These are phyloP conservation scores for Volvox africanus DNA, from an alignment of 139 green algal species.

Conservation along the genomic window DNA sequence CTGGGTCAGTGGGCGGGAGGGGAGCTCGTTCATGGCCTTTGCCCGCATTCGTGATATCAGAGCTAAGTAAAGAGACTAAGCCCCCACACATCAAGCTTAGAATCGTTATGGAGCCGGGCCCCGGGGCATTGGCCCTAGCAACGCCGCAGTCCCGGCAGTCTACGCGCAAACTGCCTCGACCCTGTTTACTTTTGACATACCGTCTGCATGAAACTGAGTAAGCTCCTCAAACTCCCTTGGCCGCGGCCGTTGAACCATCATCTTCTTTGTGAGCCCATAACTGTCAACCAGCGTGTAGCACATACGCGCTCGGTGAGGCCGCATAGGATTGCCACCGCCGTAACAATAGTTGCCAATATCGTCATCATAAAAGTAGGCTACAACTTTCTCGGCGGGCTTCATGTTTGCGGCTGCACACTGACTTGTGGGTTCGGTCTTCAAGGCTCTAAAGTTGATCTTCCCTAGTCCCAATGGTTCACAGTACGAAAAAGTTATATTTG, in stretches of 20 bases:
- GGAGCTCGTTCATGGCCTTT: neutral
- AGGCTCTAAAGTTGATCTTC: no score
- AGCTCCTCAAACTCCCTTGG: slow-evolving; percentile 78
- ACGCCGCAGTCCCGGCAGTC: slow-evolving; percentile 35
- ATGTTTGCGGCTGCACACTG: slow-evolving; percentile 23
- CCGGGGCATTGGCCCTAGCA: slow-evolving; percentile 22
- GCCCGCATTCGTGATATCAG: neutral
- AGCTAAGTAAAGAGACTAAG: neutral
- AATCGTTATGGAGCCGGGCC: neutral
- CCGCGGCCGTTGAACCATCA: slow-evolving; percentile 85
- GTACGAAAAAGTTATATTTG: no score
- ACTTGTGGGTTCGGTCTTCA: neutral
- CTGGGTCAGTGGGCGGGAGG: slow-evolving; percentile 62
- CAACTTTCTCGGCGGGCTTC: slow-evolving; percentile 55
- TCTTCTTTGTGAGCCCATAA: slow-evolving; percentile 89
- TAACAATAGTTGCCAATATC: slow-evolving; percentile 94
- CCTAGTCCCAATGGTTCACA: no score
- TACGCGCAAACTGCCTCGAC: neutral
- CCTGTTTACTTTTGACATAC: slow-evolving; percentile 61
- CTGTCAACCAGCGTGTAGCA: slow-evolving; percentile 94
- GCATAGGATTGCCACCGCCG: slow-evolving; percentile 91
- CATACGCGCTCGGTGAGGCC: slow-evolving; percentile 94
- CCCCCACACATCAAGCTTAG: neutral
- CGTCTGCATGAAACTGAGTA: slow-evolving; percentile 95
- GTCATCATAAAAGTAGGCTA: slow-evolving; percentile 96